These are phyloP conservation scores for Aspergillus ibericus DNA, from an alignment of 2,329 filamentous ascomycete genomes.

Conservation along the genomic window DNA sequence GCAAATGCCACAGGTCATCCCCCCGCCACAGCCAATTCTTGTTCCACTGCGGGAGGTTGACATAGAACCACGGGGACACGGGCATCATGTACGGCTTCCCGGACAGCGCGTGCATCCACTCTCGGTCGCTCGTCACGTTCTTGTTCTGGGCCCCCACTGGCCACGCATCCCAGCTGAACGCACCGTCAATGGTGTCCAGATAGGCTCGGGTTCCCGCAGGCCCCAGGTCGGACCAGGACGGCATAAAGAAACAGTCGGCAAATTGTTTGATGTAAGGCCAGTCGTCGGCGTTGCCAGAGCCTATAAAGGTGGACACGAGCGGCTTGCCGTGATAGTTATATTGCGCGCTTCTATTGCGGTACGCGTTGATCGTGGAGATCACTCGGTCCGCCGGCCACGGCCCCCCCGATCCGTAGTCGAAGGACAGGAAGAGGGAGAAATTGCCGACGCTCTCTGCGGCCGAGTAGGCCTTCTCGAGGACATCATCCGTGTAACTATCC, in stretches of 20 bases:
- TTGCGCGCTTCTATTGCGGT: conserved; percentile 25
- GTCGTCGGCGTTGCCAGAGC: conserved; percentile 39
- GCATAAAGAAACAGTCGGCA: conserved; percentile 45
- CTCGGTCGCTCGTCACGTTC: conserved; percentile 36
- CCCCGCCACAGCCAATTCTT: conserved; percentile 66
- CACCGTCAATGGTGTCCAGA: conserved; percentile 39
- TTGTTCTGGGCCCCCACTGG: conserved; percentile 40
- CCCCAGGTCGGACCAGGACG: conserved; percentile 42
- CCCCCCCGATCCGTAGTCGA: conserved; percentile 34
- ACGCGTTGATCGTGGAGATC: conserved; percentile 28
- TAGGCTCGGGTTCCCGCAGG: conserved; percentile 30
- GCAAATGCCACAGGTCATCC: conserved; percentile 61
- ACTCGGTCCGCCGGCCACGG: conserved; percentile 30
- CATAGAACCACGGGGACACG: conserved; percentile 59
- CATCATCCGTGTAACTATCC: conserved; percentile 30
- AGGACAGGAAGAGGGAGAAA: conserved; percentile 37
- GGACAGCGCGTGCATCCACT: conserved; percentile 41
- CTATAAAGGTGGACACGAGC: conserved; percentile 47
- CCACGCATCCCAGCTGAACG: conserved; percentile 49
- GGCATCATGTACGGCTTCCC: conserved; percentile 55
- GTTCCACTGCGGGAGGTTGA: conserved; percentile 55
- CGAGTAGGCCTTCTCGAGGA: conserved; percentile 30
- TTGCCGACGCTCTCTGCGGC: conserved; percentile 29
- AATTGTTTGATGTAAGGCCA: conserved; percentile 45
- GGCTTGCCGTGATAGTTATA: conserved; percentile 32